A percentile compares a stretch with the other conserved stretches of the same genome.
Conservation (phyloP, 768 basidiomycete species). For the Suillus clintonianus region DNA sequence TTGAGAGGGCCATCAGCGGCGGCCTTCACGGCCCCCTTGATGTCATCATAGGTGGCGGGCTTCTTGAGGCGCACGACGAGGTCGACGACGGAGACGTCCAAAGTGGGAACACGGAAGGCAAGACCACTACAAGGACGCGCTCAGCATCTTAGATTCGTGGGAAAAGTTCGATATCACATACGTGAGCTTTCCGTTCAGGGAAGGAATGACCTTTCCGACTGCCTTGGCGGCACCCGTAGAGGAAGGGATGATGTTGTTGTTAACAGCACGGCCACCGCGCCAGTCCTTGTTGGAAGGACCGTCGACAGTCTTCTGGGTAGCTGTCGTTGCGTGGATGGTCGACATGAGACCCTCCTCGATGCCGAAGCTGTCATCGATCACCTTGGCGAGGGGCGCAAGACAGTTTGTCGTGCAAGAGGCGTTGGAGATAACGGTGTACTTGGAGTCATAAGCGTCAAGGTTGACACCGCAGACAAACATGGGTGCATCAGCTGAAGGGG, state of each 20-base stretch:
- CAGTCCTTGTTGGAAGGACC: constrained; percentile 95
- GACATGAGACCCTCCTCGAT: constrained; percentile 98
- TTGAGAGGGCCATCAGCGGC: constrained; percentile 72
- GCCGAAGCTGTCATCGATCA: constrained; percentile 95
- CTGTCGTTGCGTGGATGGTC: constrained; percentile 96
- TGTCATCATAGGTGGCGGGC: constrained; percentile 81
- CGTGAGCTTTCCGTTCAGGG: constrained; percentile 97
- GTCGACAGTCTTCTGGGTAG: constrained; percentile 94
- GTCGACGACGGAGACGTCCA: constrained; percentile 98
- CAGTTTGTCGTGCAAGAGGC: constrained; percentile 99
- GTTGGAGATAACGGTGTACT: constrained; percentile 94
- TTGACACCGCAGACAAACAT: constrained; percentile 97
- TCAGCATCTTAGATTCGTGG: constrained; percentile 7
- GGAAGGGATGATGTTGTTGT: constrained; percentile 98
- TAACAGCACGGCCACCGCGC: constrained; percentile 95
- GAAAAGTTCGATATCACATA: constrained; percentile 40
- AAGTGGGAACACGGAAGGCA: constrained; percentile 95
- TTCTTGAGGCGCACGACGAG: constrained; percentile 92
- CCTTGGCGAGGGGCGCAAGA: constrained; percentile 97
- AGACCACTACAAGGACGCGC: constrained; percentile 60
- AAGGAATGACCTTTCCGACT: constrained; percentile 96
- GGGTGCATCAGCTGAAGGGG: constrained; percentile 94
- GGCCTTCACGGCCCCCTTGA: constrained; percentile 82
- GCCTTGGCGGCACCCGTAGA: constrained; percentile 99
- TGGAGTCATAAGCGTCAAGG: constrained; percentile 87